Conservation (phyloP, 768 basidiomycete genomes). For the Boletus subparvulus region DNA sequence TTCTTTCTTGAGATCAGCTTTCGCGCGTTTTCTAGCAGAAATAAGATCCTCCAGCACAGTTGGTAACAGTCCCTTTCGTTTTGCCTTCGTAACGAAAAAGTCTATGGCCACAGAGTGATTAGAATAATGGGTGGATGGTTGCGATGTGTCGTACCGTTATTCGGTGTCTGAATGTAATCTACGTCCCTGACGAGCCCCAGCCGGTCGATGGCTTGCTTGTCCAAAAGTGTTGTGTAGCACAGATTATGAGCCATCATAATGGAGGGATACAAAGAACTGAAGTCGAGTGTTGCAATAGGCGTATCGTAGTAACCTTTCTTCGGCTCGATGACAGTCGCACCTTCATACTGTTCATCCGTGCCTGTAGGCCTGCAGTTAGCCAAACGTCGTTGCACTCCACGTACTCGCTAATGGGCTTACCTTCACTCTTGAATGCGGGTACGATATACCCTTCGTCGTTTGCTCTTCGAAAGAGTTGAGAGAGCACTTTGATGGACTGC, state of each 20-base stretch:
- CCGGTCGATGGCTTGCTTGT: conserved; percentile 74
- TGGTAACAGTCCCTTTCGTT: conserved; percentile 87
- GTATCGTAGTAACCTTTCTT: conserved; percentile 93
- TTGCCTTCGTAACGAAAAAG: conserved; percentile 70
- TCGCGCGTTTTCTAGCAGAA: conserved; percentile 89
- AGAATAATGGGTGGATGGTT: background rate
- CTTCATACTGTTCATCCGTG: conserved; percentile 95
- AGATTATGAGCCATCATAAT: conserved; percentile 99
- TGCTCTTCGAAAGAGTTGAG: conserved; percentile 91
- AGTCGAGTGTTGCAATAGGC: conserved; percentile 97
- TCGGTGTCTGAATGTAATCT: conserved; percentile 94
- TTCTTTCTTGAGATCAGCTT: conserved; percentile 94
- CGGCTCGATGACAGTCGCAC: conserved; percentile 98
- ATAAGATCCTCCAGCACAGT: conserved; percentile 93
- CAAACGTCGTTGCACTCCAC: background rate
- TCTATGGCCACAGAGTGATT: conserved; percentile 47
- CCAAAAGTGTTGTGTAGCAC: conserved; percentile 95
- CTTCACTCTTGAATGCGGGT: conserved; percentile 83
- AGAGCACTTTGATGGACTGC: conserved; percentile 98
- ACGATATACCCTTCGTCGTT: conserved; percentile 90
- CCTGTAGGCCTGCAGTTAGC: conserved; percentile 43
- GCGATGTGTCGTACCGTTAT: conserved; percentile 64
- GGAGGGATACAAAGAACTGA: conserved; percentile 96
- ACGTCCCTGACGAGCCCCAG: conserved; percentile 76
- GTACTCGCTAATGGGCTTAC: conserved; percentile 35